Conservation (phyloP, 768 basidiomycete genomes). For the Amanita rimosa region DNA sequence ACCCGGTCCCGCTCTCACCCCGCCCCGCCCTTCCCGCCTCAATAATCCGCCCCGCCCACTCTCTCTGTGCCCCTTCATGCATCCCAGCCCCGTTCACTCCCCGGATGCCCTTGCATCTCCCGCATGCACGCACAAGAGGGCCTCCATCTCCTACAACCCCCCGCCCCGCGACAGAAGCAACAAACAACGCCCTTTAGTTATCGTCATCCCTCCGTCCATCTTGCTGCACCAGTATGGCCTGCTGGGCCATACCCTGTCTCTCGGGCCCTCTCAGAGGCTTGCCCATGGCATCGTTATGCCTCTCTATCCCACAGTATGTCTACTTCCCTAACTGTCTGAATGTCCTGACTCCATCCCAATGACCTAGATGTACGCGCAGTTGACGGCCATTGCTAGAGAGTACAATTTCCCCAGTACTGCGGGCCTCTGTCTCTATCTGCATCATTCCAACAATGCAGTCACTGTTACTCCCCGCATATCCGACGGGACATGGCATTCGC, state of each 20-base stretch:
- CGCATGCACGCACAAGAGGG: constrained; percentile 26
- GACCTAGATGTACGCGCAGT: constrained; percentile 60
- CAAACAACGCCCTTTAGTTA: constrained; percentile 43
- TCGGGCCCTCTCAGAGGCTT: constrained; percentile 48
- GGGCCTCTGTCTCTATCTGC: constrained; percentile 74
- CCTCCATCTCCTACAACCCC: constrained; percentile 46
- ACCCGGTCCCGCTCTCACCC: constrained; percentile 35
- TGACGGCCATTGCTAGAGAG: constrained; percentile 70
- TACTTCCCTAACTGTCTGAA: neutral
- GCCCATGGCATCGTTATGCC: constrained; percentile 67
- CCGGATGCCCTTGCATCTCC: neutral
- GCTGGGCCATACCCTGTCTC: constrained; percentile 45
- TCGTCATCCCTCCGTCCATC: constrained; percentile 54
- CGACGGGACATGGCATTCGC: constrained; percentile 64
- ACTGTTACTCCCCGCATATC: constrained; percentile 60
- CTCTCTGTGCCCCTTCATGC: constrained; percentile 26
- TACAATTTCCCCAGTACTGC: constrained; percentile 70
- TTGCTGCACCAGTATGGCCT: constrained; percentile 48
- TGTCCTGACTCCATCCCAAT: constrained; percentile 4
- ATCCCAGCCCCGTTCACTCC: constrained; percentile 7
- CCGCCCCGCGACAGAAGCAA: constrained; percentile 32
- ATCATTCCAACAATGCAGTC: constrained; percentile 43
- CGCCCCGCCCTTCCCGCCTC: constrained; percentile 20
- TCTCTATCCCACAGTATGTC: constrained; percentile 54
- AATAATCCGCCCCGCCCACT: constrained; percentile 34